Evolutionary conservation across 306 rosid species (phyloP).

Genomic region (Herpetospermum pedunculosum): DNA sequence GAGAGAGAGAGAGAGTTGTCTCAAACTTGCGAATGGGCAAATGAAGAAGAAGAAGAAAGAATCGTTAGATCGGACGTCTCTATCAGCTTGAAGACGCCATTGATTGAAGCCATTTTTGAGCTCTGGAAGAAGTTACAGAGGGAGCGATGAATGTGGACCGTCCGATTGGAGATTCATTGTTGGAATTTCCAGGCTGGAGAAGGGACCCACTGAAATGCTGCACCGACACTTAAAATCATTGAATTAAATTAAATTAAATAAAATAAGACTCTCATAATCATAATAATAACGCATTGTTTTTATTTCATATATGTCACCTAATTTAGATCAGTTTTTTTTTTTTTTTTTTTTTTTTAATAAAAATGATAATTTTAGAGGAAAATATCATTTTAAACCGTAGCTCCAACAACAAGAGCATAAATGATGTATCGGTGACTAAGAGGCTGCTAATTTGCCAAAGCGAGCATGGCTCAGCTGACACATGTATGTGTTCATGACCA

Average conservation of each 20-base stretch:
- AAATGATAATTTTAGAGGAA: no score
- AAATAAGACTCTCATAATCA: not conserved
- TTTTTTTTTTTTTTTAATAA: no score
- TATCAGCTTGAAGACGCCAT: conserved; percentile 1
- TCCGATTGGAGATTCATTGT: not conserved
- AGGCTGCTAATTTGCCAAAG: no score
- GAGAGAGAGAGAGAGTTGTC: not conserved
- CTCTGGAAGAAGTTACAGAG: conserved; percentile 2
- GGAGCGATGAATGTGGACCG: conserved; percentile 2
- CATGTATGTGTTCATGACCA: no score
- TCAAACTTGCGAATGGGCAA: not conserved
- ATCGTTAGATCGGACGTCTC: conserved; percentile 19
- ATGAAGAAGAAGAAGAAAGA: not conserved
- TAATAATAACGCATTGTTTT: not conserved
- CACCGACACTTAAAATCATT: conserved; percentile 9
- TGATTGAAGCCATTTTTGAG: conserved; percentile 5
- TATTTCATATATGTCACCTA: no score
- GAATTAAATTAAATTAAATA: not conserved
- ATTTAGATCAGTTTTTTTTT: no score
- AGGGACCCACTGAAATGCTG: conserved; percentile 1
- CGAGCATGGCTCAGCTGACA: no score
- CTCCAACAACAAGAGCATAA: no score
- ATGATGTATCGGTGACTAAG: no score
- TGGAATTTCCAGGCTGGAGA: conserved; percentile 28
- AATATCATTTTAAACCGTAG: no score